These are phyloP conservation scores for Cerrena zonata DNA, from an alignment of 1,284 basidiomycete species.

Conservation along the genomic window DNA sequence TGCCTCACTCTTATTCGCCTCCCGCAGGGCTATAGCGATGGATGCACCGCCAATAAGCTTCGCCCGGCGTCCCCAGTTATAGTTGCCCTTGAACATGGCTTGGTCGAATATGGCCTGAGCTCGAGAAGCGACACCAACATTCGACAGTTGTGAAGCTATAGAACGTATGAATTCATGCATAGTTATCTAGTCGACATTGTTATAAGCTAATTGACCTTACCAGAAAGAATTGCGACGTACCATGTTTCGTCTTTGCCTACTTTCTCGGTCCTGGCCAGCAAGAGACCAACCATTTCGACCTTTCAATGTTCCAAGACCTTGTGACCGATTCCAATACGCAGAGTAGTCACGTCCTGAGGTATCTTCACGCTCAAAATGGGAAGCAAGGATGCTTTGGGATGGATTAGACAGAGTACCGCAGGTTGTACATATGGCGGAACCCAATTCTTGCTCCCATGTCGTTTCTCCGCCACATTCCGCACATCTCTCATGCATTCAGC, in stretches of 20 bases:
- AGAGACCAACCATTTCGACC: conserved; percentile 49
- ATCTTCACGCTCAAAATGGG: conserved; percentile 33
- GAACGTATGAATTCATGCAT: conserved; percentile 57
- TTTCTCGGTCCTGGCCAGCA: conserved; percentile 56
- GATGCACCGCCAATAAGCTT: conserved; percentile 61
- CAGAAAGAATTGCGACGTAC: conserved; percentile 32
- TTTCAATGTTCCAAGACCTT: conserved; percentile 35
- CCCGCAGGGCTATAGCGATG: conserved; percentile 61
- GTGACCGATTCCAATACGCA: conserved; percentile 22
- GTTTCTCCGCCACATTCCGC: conserved; percentile 48
- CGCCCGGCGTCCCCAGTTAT: conserved; percentile 66
- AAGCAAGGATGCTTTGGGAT: conserved; percentile 50
- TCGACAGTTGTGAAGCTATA: conserved; percentile 49
- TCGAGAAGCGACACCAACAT: conserved; percentile 52
- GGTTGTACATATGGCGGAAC: conserved; percentile 54
- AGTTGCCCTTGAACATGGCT: conserved; percentile 48
- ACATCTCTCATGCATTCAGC: conserved; percentile 34
- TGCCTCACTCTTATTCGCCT: conserved; percentile 58
- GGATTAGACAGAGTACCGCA: conserved; percentile 66
- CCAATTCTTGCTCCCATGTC: conserved; percentile 49
- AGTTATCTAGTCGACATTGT: conserved; percentile 39
- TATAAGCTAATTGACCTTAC: neutral
- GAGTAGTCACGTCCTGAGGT: conserved; percentile 25
- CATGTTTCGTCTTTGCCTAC: conserved; percentile 51
- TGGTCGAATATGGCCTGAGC: conserved; percentile 61